phyloP scores from a whole-genome alignment of 768 basidiomycete species.

The Boletus patriciae region DNA sequence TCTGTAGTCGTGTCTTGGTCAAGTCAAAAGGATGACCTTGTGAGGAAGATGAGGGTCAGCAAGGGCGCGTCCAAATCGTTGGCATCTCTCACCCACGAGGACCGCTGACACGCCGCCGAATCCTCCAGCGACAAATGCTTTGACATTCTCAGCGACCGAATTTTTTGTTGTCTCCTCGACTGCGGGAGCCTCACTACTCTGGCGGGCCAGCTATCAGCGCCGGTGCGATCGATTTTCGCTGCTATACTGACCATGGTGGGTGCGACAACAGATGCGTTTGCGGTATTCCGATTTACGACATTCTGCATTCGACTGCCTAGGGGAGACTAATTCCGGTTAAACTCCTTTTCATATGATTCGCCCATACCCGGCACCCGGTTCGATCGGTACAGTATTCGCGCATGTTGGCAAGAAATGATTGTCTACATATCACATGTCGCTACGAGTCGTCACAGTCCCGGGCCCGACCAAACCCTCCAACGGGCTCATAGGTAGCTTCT shows the following conservation, averaged over 20 bases:
- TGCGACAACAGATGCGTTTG: slow-evolving; percentile 4
- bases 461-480: slow-evolving; percentile 71
- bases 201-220: slow-evolving; percentile 9
- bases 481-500: slow-evolving; percentile 87
- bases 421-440: slow-evolving; percentile 15
- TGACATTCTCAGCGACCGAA: slow-evolving; percentile 47
- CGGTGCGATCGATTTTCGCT: neutral
- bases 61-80: neutral
- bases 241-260: slow-evolving; percentile 28
- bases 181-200: slow-evolving; percentile 29
- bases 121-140: slow-evolving; percentile 92
- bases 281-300: neutral
- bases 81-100: slow-evolving; percentile 68
- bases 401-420: slow-evolving; percentile 15
- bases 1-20: slow-evolving; percentile 95
- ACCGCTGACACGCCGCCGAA: slow-evolving; percentile 88
- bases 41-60: slow-evolving; percentile 10
- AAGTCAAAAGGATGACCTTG: slow-evolving; percentile 96
- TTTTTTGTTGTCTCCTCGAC: slow-evolving; percentile 22
- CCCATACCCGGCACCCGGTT: slow-evolving; percentile 9
- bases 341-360: slow-evolving; percentile 30
- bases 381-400: slow-evolving; percentile 8
- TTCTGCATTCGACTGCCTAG: too few relatives aligned
- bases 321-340: too few relatives aligned
- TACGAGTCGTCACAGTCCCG: slow-evolving; percentile 46